A percentile compares a stretch with the other conserved stretches of the same genome.
phyloP scores from a whole-genome alignment of 495 filamentous ascomycete species.

The Bacidia rubella region DNA sequence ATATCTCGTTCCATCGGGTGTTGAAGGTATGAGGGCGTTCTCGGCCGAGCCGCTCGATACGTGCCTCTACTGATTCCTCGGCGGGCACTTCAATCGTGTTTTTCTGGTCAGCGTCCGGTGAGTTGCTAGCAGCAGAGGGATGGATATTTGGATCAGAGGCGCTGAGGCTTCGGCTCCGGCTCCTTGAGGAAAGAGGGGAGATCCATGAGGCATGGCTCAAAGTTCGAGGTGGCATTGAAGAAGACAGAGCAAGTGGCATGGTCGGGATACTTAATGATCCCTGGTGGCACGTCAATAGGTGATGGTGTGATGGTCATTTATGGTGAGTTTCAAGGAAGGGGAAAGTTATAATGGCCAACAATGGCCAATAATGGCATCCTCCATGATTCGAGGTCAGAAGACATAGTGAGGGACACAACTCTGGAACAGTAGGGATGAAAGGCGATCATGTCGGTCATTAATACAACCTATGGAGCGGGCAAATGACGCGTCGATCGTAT shows the following conservation, averaged over 20 bases:
- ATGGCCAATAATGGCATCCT: background rate
- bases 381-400: background rate
- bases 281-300: background rate
- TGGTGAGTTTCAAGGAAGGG: background rate
- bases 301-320: background rate
- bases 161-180: background rate
- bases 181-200: background rate
- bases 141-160: background rate
- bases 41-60: conserved; percentile 54
- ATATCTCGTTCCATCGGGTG: conserved; percentile 44
- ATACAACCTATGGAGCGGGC: background rate
- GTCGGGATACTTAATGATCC: background rate
- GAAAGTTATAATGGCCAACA: background rate
- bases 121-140: background rate
- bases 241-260: background rate
- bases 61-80: conserved; percentile 12
- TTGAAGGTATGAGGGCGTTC: conserved; percentile 52
- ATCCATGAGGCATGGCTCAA: background rate
- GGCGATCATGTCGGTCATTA: background rate
- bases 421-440: background rate
- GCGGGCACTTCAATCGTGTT: background rate
- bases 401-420: background rate
- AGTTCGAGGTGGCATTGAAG: background rate
- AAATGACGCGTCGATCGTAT: background rate
- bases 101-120: background rate